These are phyloP conservation scores for Chalciporus chontae DNA, from an alignment of 768 basidiomycete species.

Conservation along the genomic window DNA sequence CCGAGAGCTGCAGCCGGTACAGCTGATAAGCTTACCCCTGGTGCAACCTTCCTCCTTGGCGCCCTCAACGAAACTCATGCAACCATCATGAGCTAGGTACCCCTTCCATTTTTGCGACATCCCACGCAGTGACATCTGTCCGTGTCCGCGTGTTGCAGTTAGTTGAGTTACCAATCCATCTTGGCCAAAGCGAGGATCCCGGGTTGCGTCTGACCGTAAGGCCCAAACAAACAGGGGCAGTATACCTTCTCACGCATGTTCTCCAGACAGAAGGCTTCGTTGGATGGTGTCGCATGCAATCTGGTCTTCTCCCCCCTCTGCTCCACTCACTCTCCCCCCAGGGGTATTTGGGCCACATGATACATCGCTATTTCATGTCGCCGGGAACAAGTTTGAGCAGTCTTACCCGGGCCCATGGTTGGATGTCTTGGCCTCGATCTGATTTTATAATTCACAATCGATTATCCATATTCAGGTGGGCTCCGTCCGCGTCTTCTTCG, in stretches of 20 bases:
- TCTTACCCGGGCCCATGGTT: no score
- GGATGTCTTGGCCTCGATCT: no score
- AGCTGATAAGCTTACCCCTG: conserved; percentile 66
- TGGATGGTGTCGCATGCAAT: conserved; percentile 93
- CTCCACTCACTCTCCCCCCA: background rate
- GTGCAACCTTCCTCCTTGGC: conserved; percentile 80
- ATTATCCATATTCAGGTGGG: no score
- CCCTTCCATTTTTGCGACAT: background rate
- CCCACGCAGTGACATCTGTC: background rate
- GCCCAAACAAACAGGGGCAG: conserved; percentile 62
- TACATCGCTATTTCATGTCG: no score
- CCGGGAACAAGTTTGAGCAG: no score
- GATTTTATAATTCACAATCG: no score
- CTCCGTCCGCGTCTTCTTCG: no score
- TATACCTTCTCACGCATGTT: conserved; percentile 71
- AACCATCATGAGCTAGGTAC: conserved; percentile 74
- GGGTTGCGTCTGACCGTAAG: conserved; percentile 59
- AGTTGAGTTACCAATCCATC: conserved; percentile 95
- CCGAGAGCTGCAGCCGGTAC: conserved; percentile 45
- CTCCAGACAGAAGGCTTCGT: conserved; percentile 72
- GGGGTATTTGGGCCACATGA: no score
- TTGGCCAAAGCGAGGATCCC: conserved; percentile 97
- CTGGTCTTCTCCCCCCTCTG: background rate
- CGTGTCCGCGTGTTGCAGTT: conserved; percentile 1
- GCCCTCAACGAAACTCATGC: conserved; percentile 93